Conservation (phyloP, 805 yeast genomes). For the Metschnikowia proteae region DNA sequence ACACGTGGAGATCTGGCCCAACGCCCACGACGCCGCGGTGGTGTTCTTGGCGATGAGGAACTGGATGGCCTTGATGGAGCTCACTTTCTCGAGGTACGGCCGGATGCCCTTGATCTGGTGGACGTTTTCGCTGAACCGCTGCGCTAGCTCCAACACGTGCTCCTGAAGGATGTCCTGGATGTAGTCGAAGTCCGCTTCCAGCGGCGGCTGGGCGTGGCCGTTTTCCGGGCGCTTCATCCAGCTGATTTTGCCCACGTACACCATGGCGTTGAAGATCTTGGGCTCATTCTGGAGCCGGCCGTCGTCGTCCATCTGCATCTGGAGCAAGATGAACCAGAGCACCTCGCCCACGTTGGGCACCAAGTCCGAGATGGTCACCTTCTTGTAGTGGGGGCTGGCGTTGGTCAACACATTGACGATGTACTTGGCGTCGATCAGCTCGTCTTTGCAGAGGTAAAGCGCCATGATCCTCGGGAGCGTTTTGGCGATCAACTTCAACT, state of each 20-base stretch:
- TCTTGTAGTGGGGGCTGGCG: constrained; percentile 46
- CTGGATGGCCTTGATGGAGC: constrained; percentile 70
- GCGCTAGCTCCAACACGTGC: constrained; percentile 70
- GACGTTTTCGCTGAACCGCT: constrained; percentile 72
- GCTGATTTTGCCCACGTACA: constrained; percentile 33
- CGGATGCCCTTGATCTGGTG: constrained; percentile 69
- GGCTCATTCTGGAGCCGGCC: constrained; percentile 27
- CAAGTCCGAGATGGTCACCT: constrained; percentile 29
- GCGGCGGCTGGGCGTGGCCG: constrained; percentile 8
- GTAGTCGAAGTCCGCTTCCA: constrained; percentile 20
- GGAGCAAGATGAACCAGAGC: constrained; percentile 34
- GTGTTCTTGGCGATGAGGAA: constrained; percentile 58
- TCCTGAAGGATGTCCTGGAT: constrained; percentile 41
- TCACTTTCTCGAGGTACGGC: constrained; percentile 67
- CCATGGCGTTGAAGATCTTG: constrained; percentile 42
- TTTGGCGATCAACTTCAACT: constrained; percentile 45
- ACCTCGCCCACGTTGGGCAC: constrained; percentile 37
- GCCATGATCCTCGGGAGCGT: constrained; percentile 56
- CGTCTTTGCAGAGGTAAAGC: constrained; percentile 49
- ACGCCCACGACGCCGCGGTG: constrained; percentile 49
- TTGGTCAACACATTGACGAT: constrained; percentile 52
- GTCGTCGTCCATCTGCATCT: constrained; percentile 30
- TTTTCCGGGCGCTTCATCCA: constrained; percentile 15
- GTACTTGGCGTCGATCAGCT: constrained; percentile 44
- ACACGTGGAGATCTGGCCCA: constrained; percentile 85